A percentile compares a stretch with the other conserved stretches of the same genome.
Conservation (phyloP, 495 filamentous ascomycete genomes). For the Neurospora sublineolata region DNA sequence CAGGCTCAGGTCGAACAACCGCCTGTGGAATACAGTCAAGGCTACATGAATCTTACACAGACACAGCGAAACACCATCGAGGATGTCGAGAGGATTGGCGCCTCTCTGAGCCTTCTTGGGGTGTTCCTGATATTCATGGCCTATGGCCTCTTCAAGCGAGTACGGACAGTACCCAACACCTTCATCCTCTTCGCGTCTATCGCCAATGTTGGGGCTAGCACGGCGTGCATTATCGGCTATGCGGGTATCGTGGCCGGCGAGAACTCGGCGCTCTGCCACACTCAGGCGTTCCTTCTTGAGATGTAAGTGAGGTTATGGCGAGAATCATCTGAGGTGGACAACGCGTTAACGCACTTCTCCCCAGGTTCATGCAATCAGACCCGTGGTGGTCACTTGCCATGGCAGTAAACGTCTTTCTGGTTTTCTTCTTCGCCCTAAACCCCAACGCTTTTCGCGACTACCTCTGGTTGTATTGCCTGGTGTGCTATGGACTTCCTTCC, state of each 20-base stretch:
- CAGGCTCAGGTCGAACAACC: background rate
- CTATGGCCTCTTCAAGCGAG: slow-evolving; percentile 45
- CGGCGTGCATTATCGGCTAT: slow-evolving; percentile 60
- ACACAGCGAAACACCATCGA: slow-evolving; percentile 21
- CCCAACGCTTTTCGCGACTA: slow-evolving; percentile 51
- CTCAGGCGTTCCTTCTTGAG: slow-evolving; percentile 66
- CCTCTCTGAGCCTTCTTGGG: slow-evolving; percentile 52
- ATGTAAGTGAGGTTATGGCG: slow-evolving; percentile 25
- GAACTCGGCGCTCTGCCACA: slow-evolving; percentile 50
- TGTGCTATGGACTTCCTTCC: slow-evolving; percentile 67
- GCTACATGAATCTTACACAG: slow-evolving; percentile 23
- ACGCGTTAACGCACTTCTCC: background rate
- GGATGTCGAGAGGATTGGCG: slow-evolving; percentile 35
- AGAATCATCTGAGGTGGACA: background rate
- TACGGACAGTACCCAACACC: slow-evolving; percentile 69
- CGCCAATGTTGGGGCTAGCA: slow-evolving; percentile 67
- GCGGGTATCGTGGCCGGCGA: slow-evolving; percentile 41
- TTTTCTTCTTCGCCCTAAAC: slow-evolving; percentile 65
- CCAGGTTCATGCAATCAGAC: slow-evolving; percentile 48
- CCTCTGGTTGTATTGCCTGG: slow-evolving; percentile 55
- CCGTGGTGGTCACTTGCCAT: slow-evolving; percentile 58
- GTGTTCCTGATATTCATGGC: slow-evolving; percentile 61
- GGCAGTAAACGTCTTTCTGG: slow-evolving; percentile 78
- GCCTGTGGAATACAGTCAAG: background rate
- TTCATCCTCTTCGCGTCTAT: slow-evolving; percentile 76